phyloP scores from a whole-genome alignment of 73 alveolate genomes.

The Paramecium primaurelia region DNA sequence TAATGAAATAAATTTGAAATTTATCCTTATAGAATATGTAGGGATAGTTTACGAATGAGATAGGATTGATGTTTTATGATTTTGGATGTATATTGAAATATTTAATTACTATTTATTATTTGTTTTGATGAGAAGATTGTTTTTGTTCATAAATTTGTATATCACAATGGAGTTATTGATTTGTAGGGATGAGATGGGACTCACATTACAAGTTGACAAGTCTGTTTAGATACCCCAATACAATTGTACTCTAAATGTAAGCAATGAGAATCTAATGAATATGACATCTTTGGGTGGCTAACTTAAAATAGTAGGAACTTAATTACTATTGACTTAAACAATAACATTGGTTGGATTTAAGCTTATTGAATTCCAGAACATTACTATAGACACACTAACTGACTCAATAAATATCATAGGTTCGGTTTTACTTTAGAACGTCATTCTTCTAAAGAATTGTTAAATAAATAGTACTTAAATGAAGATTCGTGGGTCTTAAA shows the following conservation, averaged over 20 bases:
- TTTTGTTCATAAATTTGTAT: neutral
- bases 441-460: neutral
- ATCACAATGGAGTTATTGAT: neutral
- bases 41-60: neutral
- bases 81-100: conserved; percentile 2
- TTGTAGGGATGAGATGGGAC: neutral
- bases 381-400: neutral
- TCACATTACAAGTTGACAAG: neutral
- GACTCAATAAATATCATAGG: neutral
- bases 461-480: neutral
- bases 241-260: neutral
- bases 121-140: conserved; percentile 18
- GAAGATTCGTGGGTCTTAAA: neutral
- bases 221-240: neutral
- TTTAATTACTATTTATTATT: neutral
- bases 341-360: neutral
- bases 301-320: neutral
- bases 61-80: conserved; percentile 6
- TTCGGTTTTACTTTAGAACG: neutral
- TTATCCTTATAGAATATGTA: neutral
- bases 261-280: neutral
- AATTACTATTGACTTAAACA: neutral
- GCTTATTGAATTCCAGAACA: neutral
- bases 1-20: neutral
- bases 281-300: conserved; percentile 32